Base-by-base conservation (phyloP, 1,284 basidiomycete species). In the Moesziomyces aphidis region DNA sequence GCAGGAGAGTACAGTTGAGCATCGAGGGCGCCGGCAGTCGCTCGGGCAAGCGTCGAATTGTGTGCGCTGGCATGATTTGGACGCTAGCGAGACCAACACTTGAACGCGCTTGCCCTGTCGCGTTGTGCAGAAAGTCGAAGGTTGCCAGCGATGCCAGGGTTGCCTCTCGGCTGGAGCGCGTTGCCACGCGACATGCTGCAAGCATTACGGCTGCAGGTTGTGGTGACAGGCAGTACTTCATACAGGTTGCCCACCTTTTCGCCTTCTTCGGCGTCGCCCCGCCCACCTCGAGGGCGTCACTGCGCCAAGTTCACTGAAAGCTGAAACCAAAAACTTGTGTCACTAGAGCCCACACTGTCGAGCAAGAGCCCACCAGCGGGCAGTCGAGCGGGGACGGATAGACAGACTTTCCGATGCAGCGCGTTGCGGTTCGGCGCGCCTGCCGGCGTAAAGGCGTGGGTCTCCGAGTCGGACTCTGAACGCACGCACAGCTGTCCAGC, bases 381-480 rank as follows among this genome's bases (percentile, higher is more conserved):
- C 1, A 13, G 31, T 13, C 8, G 31, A 34, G 31, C 31, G 10
- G 31, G 31, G 31, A 13, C 31, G 31, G 31, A 13, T 34, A 1
- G 31, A 34, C 39, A 17, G 39, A 6, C 11, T 11, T 17, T 42
- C 39, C 39, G 39, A 19, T 42, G 39, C 39, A 42, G 39, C 15
- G 19, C 15, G 39, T 42, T 19, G 39, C 11, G 39, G 17, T 42
- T 42, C 39, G 19, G 39, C 39, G 17, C 39, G 17, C 19, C 39
- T 42, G 26, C 17, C 36, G 5, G 19, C 39, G 39, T 42, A 42
- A 8, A 42, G 15, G 15, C 6, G 15, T 19, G 39, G 7, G 39
- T 42, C 39, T 17, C 24, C 36, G 46, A 50, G 55, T 49, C 55
- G 55, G 55, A 56, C 47, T 56, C 39, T 56, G 36, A 49, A 49